Evolutionary conservation across 306 rosid genomes (phyloP).

Genomic region (Quercus alba): DNA sequence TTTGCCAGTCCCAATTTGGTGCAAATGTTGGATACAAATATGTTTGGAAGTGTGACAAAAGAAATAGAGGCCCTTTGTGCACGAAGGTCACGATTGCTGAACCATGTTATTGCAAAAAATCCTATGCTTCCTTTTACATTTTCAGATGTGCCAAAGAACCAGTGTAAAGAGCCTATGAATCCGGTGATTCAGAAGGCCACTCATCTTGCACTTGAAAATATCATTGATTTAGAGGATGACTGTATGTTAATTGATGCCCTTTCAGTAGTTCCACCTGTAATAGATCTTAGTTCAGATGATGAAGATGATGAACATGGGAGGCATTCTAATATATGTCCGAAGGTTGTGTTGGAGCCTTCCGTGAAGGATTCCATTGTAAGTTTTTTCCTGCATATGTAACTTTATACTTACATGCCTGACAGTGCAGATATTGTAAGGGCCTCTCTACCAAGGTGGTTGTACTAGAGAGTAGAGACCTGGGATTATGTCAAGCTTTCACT

Average conservation of each 20-base stretch:
- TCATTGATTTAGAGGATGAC: neutral
- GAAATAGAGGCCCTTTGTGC: constrained; percentile 6
- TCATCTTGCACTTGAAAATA: neutral
- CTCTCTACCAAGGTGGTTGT: too few species aligned
- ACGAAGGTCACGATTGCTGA: neutral
- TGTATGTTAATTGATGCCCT: neutral
- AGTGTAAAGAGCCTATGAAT: neutral
- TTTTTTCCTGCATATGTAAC: neutral
- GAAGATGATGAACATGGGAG: neutral
- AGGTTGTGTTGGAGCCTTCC: neutral
- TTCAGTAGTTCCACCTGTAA: neutral
- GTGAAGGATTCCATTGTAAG: neutral
- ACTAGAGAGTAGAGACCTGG: too few species aligned
- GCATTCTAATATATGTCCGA: neutral
- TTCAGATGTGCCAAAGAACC: neutral
- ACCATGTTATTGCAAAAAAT: neutral
- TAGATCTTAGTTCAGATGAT: neutral
- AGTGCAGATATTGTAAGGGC: too few species aligned
- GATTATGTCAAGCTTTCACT: too few species aligned
- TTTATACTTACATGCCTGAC: too few species aligned
- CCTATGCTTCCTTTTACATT: neutral
- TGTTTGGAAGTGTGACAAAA: neutral
- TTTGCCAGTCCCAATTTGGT: neutral
- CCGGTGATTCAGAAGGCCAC: neutral
- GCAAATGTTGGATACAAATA: neutral